phyloP scores from a whole-genome alignment of 306 rosid species.

The Oemleria cerasiformis region DNA sequence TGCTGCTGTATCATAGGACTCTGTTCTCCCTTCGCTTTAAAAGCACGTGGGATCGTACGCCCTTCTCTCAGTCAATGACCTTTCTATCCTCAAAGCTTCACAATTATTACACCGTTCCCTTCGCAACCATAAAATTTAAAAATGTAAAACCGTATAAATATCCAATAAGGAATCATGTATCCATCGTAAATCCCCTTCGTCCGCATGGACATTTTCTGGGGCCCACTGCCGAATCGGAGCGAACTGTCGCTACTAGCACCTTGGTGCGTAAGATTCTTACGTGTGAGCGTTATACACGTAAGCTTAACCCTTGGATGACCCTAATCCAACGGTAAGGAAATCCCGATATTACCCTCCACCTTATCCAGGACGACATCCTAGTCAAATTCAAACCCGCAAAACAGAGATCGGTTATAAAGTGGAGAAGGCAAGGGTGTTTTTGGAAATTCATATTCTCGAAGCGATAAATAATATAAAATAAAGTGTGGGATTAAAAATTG shows the following conservation, averaged over 20 bases:
- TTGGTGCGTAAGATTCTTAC: conserved; percentile 19
- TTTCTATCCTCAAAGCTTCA: not conserved
- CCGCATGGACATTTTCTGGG: not conserved
- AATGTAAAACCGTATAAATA: not conserved
- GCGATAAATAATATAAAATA: conserved; percentile 11
- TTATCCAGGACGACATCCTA: not conserved
- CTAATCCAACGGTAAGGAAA: not conserved
- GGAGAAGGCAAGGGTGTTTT: not conserved
- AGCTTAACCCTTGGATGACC: not conserved
- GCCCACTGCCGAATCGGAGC: not conserved
- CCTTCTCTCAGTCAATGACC: not conserved
- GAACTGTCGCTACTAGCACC: not conserved
- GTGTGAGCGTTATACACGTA: conserved; percentile 26
- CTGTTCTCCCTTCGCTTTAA: not conserved
- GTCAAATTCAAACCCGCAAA: not conserved
- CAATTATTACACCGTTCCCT: not conserved
- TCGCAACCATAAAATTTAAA: not conserved
- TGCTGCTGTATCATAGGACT: not conserved
- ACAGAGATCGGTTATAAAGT: conserved; percentile 1
- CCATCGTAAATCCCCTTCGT: not conserved
- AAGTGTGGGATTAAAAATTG: not conserved
- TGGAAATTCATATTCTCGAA: not conserved
- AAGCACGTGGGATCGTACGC: conserved; percentile 11
- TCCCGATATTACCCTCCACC: conserved; percentile 14
- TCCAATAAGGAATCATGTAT: not conserved